phyloP scores from a whole-genome alignment of 805 yeast species.

The Yamadazyma sp. region DNA sequence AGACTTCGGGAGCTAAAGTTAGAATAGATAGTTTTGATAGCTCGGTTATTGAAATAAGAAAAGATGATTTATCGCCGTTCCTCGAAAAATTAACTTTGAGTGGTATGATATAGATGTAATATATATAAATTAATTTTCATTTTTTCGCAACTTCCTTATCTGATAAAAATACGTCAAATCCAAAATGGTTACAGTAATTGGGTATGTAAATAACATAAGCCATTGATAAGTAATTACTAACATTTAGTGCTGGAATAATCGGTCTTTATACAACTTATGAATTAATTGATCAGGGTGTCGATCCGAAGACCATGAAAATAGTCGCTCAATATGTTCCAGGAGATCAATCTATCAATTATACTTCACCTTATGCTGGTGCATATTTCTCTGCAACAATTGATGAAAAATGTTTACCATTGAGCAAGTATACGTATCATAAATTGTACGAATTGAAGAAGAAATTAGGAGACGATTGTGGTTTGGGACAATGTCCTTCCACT shows the following conservation, averaged over 20 bases:
- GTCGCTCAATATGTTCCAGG: constrained; percentile 17
- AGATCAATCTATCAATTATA: constrained; percentile 49
- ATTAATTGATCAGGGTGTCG: constrained; percentile 39
- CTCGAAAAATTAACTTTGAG: constrained; percentile 78
- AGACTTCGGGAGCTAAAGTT: constrained; percentile 80
- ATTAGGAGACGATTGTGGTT: constrained; percentile 37
- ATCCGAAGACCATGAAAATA: constrained; percentile 47
- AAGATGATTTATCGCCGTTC: constrained; percentile 85
- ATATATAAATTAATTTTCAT: not conserved
- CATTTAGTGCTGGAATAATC: constrained; percentile 44
- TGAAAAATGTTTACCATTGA: constrained; percentile 41
- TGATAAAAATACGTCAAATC: not conserved
- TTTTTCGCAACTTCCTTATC: constrained; percentile 2
- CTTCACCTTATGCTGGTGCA: constrained; percentile 75
- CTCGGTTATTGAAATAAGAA: constrained; percentile 83
- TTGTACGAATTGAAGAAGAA: constrained; percentile 18
- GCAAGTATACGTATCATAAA: constrained; percentile 54
- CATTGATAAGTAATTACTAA: constrained; percentile 1
- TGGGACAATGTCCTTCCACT: constrained; percentile 48
- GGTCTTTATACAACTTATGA: constrained; percentile 62
- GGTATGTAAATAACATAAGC: constrained; percentile 10
- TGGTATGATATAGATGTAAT: constrained; percentile 40
- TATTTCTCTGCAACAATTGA: constrained; percentile 51
- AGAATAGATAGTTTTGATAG: constrained; percentile 94
- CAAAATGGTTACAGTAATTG: not conserved